These are phyloP conservation scores for Erythrobasidium yunnanense DNA, from an alignment of 768 basidiomycete species.

Conservation along the genomic window DNA sequence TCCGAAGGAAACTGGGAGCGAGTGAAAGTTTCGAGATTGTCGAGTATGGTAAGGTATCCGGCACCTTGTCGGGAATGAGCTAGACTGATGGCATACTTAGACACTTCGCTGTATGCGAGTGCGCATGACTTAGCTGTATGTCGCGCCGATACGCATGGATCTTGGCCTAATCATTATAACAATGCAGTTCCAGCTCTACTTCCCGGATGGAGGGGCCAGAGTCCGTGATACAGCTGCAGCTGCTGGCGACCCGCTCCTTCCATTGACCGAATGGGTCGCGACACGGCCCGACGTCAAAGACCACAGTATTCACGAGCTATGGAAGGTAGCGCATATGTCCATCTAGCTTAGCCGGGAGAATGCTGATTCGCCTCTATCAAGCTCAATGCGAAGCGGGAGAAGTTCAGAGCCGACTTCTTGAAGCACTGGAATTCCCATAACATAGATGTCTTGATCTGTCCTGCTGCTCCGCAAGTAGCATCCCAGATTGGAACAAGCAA, in stretches of 20 bases:
- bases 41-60: no score
- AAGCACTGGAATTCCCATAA: background rate
- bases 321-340: background rate
- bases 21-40: no score
- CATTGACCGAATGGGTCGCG: conserved; percentile 2
- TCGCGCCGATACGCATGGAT: no score
- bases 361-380: background rate
- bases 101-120: no score
- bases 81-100: no score
- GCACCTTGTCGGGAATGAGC: no score
- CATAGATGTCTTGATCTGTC: conserved; percentile 9
- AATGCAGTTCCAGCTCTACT: background rate
- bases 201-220: background rate
- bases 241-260: conserved; percentile 11
- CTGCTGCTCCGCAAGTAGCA: conserved; percentile 2
- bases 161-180: no score
- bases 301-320: conserved; percentile 10
- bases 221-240: background rate
- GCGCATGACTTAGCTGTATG: no score
- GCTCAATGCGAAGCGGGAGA: background rate
- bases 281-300: background rate
- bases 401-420: background rate
- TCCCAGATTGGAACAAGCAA: conserved; percentile 12
- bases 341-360: no score
- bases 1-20: no score